Evolutionary conservation across 179 eudicot species (phyloP), one percentile per base, ranked within the genome.

Genomic region (Beta macrorhiza): DNA sequence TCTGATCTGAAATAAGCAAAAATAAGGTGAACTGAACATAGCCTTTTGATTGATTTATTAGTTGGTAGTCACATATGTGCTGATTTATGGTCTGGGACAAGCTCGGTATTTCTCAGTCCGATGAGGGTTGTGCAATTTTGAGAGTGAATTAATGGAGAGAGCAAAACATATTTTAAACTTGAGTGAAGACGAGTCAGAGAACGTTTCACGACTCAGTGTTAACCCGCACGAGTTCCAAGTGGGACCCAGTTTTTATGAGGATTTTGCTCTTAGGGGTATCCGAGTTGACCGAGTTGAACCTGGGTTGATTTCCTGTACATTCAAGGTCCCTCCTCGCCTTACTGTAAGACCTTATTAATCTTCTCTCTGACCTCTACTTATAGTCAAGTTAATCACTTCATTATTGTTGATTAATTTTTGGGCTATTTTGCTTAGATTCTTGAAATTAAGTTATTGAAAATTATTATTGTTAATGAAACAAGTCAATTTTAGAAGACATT

Each of bases 321-420:
- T 90, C 88, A 90, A 73, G 59, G 96, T 94, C 67, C 98, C 97
- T 67, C 89, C 93, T 85, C 93, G 93, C 14, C 92, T 91, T 74
- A 73, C 86, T 51, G 98, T 94, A 93, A 85, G 91, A 37, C 42
- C 55, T 62, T 29, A 51, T 19, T 45, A 68, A 19, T 7, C 17
- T 32, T 37, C 12, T 55, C 49, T 32, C 0, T 58, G 0, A 1
- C 5, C 10, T 61, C 65, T 6, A 11, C 32, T 53, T 65, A 53
- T 16, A 12, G 19, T 2, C 63, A 47, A 25, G 0, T 47, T 67
- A 32, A 37, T 22, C 2, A 19, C 25, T 25, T 47, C 14, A 44
- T 44, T 57, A 12, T 44, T 49, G 72, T 20, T 63, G 5, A 3
- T 49, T 49, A 52, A 17, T 13, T 19, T n/a, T 19, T 72, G 11